Conservation (phyloP, 2,329 filamentous ascomycete species). For the Cordyceps farinosa region DNA sequence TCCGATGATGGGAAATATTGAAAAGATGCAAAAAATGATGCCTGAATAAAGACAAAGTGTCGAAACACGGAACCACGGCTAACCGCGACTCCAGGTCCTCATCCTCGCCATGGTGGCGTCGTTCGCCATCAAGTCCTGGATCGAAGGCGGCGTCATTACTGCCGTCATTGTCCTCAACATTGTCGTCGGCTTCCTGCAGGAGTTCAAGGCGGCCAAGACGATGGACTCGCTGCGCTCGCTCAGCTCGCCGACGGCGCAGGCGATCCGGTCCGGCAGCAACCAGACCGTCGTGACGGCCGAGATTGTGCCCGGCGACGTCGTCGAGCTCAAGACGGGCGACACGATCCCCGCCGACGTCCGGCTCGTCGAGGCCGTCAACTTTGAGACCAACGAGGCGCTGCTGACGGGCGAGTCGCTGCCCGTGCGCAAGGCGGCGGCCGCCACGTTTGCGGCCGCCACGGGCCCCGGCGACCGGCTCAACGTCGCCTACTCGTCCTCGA, state of each 20-base stretch:
- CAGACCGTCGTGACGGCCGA: constrained; percentile 37
- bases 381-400: constrained; percentile 64
- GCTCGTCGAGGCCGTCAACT: constrained; percentile 58
- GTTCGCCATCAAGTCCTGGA: constrained; percentile 56
- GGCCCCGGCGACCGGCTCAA: constrained; percentile 58
- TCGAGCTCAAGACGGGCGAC: constrained; percentile 52
- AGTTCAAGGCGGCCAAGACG: constrained; percentile 46
- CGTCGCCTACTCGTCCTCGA: constrained; percentile 60
- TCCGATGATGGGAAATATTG: background rate
- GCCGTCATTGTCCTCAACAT: constrained; percentile 58
- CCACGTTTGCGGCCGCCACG: constrained; percentile 40
- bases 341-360: constrained; percentile 60
- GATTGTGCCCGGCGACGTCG: constrained; percentile 57
- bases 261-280: constrained; percentile 40
- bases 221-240: constrained; percentile 46
- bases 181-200: constrained; percentile 47
- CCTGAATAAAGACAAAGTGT: background rate
- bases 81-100: constrained; percentile 37
- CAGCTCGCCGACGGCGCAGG: constrained; percentile 42
- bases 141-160: constrained; percentile 57
- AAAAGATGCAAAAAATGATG: background rate
- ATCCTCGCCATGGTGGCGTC: constrained; percentile 56
- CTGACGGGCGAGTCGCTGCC: constrained; percentile 63
- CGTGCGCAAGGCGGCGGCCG: constrained; percentile 49
- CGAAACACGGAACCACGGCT: background rate